Evolutionary conservation across 768 basidiomycete genomes (phyloP).

Genomic region (Tremella mesenterica): DNA sequence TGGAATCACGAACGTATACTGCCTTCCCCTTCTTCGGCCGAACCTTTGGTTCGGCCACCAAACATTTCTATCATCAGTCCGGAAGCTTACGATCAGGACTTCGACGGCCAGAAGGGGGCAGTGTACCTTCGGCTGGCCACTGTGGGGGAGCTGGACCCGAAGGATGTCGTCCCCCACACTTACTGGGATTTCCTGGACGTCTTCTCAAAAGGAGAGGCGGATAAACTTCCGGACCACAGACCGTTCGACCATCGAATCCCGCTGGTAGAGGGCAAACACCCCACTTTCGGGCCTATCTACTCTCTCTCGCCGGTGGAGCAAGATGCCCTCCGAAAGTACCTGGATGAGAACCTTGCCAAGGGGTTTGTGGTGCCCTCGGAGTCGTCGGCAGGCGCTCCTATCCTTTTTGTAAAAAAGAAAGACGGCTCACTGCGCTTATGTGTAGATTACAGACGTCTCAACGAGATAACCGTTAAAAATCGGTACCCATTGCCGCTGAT

Average conservation of each 20-base stretch:
- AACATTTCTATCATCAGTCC: too few species aligned
- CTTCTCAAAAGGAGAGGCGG: slow-evolving; percentile 8
- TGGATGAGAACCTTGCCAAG: slow-evolving; percentile 44
- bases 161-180: slow-evolving; percentile 1
- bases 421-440: slow-evolving; percentile 40
- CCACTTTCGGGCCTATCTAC: slow-evolving; percentile 43
- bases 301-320: slow-evolving; percentile 42
- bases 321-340: slow-evolving; percentile 42
- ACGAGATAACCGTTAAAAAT: slow-evolving; percentile 18
- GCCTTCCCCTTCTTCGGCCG: too few species aligned
- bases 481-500: slow-evolving; percentile 26
- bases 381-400: slow-evolving; percentile 10
- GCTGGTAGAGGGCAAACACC: slow-evolving; percentile 12
- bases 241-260: slow-evolving; percentile 10
- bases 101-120: too few species aligned
- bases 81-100: too few species aligned
- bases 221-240: slow-evolving; percentile 9
- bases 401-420: slow-evolving; percentile 46
- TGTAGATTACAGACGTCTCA: slow-evolving; percentile 43
- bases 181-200: slow-evolving; percentile 7
- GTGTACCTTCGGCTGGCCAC: too few species aligned
- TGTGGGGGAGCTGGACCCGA: not conserved
- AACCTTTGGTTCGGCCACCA: too few species aligned
- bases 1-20: too few species aligned
- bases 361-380: slow-evolving; percentile 5